A percentile compares a stretch with the other conserved stretches of the same genome.
Conservation (phyloP, 345 rosid genomes). For the Euclidium syriacum region DNA sequence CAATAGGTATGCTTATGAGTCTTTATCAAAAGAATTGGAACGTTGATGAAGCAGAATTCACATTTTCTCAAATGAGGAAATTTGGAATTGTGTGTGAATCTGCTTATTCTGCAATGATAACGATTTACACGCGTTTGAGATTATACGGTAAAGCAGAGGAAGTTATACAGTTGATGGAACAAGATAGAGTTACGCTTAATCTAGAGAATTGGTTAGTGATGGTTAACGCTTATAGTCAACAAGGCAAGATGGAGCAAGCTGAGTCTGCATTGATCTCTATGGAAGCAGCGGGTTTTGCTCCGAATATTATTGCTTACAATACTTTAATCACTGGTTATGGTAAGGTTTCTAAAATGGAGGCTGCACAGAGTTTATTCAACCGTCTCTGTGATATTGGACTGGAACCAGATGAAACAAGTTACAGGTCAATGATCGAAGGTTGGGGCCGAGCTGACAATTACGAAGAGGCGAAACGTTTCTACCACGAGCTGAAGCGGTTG, state of each 20-base stretch:
- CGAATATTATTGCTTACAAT: slow-evolving; percentile 66
- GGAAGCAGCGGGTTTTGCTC: slow-evolving; percentile 50
- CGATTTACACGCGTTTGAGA: slow-evolving; percentile 70
- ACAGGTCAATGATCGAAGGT: slow-evolving; percentile 93
- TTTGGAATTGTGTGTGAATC: slow-evolving; percentile 61
- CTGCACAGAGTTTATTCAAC: slow-evolving; percentile 52
- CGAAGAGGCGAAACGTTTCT: slow-evolving; percentile 45
- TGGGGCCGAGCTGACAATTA: slow-evolving; percentile 73
- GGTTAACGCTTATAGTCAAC: slow-evolving; percentile 82
- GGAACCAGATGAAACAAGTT: slow-evolving; percentile 78
- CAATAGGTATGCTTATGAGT: slow-evolving; percentile 84
- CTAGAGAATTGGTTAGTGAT: slow-evolving; percentile 79
- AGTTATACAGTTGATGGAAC: slow-evolving; percentile 51
- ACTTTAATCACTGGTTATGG: slow-evolving; percentile 83
- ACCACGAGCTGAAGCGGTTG: slow-evolving; percentile 51
- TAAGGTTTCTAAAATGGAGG: slow-evolving; percentile 61
- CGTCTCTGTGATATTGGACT: slow-evolving; percentile 43
- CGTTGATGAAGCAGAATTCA: slow-evolving; percentile 68
- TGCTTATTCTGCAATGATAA: slow-evolving; percentile 89
- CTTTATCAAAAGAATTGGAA: slow-evolving; percentile 75
- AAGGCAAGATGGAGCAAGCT: slow-evolving; percentile 71
- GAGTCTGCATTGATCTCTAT: slow-evolving; percentile 50
- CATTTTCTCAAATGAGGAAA: slow-evolving; percentile 61
- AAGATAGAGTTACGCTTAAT: slow-evolving; percentile 49
- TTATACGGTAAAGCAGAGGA: slow-evolving; percentile 69